These are phyloP conservation scores for Pseudogymnoascus sp. DNA, from an alignment of 2,329 filamentous ascomycete species.

Conservation along the genomic window DNA sequence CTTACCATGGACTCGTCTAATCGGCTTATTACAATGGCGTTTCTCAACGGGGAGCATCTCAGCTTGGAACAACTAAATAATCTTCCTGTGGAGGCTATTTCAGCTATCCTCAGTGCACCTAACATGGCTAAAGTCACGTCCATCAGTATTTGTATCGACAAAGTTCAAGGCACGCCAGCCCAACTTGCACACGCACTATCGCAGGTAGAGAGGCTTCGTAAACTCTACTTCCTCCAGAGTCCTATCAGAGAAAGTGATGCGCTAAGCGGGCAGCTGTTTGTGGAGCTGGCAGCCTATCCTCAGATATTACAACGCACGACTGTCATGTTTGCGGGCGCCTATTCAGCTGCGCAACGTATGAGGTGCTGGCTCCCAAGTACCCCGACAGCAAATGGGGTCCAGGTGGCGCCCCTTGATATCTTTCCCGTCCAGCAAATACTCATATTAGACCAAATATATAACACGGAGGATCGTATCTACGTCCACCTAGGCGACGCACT, in stretches of 20 bases:
- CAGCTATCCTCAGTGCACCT: background rate
- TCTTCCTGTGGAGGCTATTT: background rate
- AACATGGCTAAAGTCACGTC: constrained; percentile 7
- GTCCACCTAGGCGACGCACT: background rate
- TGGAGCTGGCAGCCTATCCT: background rate
- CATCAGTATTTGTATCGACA: constrained; percentile 16
- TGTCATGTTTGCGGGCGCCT: background rate
- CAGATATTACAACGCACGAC: background rate
- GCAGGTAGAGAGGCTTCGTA: background rate
- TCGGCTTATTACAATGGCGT: background rate
- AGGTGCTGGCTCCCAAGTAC: background rate
- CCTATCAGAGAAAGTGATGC: background rate
- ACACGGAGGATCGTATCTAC: background rate
- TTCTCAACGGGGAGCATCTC: background rate
- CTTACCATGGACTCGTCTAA: background rate
- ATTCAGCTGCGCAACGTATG: background rate
- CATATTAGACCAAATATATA: background rate
- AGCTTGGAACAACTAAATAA: background rate
- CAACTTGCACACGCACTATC: constrained; percentile 13
- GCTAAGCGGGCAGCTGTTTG: background rate
- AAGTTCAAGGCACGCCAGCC: constrained; percentile 12
- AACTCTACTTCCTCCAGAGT: constrained; percentile 14
- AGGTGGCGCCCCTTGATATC: background rate
- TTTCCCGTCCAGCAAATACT: background rate
- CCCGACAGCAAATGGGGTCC: background rate